Evolutionary conservation across 345 rosid genomes (phyloP).

Genomic region (Populus pruinosa): DNA sequence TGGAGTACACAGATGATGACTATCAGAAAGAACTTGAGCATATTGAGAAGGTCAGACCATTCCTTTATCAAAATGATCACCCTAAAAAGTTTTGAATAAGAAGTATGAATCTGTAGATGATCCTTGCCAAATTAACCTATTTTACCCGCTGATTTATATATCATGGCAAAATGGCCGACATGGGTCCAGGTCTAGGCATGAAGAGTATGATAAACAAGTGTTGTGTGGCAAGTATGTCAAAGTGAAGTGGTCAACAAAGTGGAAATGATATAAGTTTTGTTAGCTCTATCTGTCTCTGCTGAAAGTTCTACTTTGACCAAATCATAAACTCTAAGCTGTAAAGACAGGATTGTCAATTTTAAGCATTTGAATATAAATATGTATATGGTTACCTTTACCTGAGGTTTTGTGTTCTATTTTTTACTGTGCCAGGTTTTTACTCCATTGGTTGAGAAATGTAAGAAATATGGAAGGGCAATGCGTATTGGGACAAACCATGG

Average conservation of each 20-base stretch:
- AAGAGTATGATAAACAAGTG: neutral
- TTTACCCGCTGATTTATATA: neutral
- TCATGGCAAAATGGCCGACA: neutral
- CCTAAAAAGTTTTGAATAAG: neutral
- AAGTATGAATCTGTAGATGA: neutral
- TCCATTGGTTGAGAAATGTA: conserved; percentile 97
- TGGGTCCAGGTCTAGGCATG: neutral
- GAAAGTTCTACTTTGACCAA: neutral
- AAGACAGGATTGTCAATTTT: neutral
- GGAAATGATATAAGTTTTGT: neutral
- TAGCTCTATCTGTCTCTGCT: conserved; percentile 8
- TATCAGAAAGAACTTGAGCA: conserved; percentile 94
- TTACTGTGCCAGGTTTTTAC: conserved; percentile 62
- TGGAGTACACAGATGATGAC: conserved; percentile 93
- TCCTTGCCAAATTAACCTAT: neutral
- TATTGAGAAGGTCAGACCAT: conserved; percentile 66
- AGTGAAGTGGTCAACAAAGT: neutral
- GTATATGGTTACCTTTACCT: neutral
- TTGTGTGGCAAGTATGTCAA: neutral
- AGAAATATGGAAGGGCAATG: conserved; percentile 94
- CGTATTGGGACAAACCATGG: conserved; percentile 99
- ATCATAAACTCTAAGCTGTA: neutral
- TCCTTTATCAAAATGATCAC: neutral
- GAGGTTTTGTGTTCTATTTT: neutral
- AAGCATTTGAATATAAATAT: neutral